phyloP scores from a whole-genome alignment of 2,329 filamentous ascomycete species.

The Xylaria arbuscula region DNA sequence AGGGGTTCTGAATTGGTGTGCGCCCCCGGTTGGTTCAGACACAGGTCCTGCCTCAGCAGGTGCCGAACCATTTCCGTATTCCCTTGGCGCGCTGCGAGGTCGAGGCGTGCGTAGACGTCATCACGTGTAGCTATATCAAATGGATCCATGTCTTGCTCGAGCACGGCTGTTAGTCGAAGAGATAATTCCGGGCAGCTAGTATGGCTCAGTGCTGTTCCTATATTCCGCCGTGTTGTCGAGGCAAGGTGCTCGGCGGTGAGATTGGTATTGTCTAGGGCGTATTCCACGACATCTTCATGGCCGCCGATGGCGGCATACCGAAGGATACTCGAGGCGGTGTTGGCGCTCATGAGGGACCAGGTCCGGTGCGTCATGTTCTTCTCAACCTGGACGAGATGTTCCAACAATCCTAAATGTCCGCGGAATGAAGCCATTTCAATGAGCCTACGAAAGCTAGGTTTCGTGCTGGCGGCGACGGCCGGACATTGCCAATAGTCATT shows the following conservation, averaged over 20 bases:
- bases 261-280: slow-evolving; percentile 37
- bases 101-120: slow-evolving; percentile 34
- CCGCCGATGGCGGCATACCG: slow-evolving; percentile 34
- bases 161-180: slow-evolving; percentile 19
- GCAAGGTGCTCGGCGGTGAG: slow-evolving; percentile 30
- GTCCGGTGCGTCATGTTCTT: slow-evolving; percentile 33
- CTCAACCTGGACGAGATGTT: slow-evolving; percentile 36
- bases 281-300: slow-evolving; percentile 32
- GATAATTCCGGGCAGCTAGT: slow-evolving; percentile 20
- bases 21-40: slow-evolving; percentile 33
- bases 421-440: slow-evolving; percentile 38
- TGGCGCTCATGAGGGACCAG: slow-evolving; percentile 35
- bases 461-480: slow-evolving; percentile 37
- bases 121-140: slow-evolving; percentile 32
- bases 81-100: slow-evolving; percentile 33
- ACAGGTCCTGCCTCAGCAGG: slow-evolving; percentile 34
- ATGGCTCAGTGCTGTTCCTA: slow-evolving; percentile 33
- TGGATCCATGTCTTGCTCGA: slow-evolving; percentile 28
- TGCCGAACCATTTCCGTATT: slow-evolving; percentile 37
- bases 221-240: slow-evolving; percentile 33
- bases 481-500: slow-evolving; percentile 41
- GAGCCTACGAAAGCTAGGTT: slow-evolving; percentile 36
- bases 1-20: slow-evolving; percentile 28
- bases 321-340: slow-evolving; percentile 35
- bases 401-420: slow-evolving; percentile 35